Conservation (phyloP, 148 eudicot genomes). For the Heliosperma pusillum region DNA sequence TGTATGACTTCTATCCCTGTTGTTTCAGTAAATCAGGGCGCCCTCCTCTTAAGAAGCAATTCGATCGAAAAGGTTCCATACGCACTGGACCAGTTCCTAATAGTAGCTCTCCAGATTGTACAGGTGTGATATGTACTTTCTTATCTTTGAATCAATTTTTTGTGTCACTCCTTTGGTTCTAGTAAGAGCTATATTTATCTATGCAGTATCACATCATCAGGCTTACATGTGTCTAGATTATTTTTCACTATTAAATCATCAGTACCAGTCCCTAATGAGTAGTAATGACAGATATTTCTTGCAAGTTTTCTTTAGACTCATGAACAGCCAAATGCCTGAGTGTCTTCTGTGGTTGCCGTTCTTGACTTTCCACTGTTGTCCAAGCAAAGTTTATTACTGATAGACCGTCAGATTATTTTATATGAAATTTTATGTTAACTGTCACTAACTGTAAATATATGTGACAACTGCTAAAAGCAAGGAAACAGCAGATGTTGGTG, state of each 20-base stretch:
- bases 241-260: no score
- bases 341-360: neutral
- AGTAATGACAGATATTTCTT: neutral
- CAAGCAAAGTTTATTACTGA: neutral
- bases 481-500: neutral
- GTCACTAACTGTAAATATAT: neutral
- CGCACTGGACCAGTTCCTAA: conserved; percentile 57
- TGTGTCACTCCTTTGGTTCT: neutral
- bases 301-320: neutral
- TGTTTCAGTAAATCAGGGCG: conserved; percentile 82
- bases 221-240: no score
- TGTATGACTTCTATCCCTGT: conserved; percentile 14
- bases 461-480: neutral
- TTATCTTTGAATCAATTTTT: conserved; percentile 4
- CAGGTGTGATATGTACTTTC: conserved; percentile 38
- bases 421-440: neutral
- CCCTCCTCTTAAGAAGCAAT: conserved; percentile 64
- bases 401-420: neutral
- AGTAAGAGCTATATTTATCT: neutral
- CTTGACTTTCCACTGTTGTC: neutral
- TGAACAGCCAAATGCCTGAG: neutral
- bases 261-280: neutral
- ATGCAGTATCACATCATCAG: neutral
- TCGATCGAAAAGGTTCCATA: conserved; percentile 71
- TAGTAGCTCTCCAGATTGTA: conserved; percentile 65